Percentiles rank a stretch among this genome's conserved stretches.
Evolutionary conservation across 2,329 filamentous ascomycete species (phyloP).

Genomic region (Sodiomyces alkalinus): DNA sequence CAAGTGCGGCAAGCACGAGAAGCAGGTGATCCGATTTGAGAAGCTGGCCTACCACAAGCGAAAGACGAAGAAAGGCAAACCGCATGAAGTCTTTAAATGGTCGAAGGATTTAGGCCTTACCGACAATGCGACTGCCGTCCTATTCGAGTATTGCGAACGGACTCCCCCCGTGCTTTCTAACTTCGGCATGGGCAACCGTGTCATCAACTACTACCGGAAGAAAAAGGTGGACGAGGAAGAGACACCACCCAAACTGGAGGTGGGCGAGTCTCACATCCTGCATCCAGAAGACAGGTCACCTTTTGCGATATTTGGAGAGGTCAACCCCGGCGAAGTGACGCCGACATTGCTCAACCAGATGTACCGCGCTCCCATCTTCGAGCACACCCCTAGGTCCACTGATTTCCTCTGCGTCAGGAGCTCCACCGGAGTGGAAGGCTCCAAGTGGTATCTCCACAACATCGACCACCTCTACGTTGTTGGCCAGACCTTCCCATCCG

Average conservation of each 20-base stretch:
- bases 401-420: conserved; percentile 83
- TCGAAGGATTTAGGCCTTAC: conserved; percentile 73
- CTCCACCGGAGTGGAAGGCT: conserved; percentile 63
- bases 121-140: conserved; percentile 75
- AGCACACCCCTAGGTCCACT: conserved; percentile 58
- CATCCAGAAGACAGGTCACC: conserved; percentile 91
- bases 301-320: conserved; percentile 87
- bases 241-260: conserved; percentile 60
- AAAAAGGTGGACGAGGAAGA: conserved; percentile 59
- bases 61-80: conserved; percentile 68
- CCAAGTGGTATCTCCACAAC: conserved; percentile 69
- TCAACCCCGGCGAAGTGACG: conserved; percentile 79
- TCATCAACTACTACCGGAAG: conserved; percentile 94
- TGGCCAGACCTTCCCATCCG: conserved; percentile 81
- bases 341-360: conserved; percentile 89
- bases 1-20: conserved; percentile 51
- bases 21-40: conserved; percentile 55
- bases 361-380: conserved; percentile 89
- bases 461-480: conserved; percentile 86
- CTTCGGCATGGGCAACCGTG: conserved; percentile 90
- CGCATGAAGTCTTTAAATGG: conserved; percentile 62
- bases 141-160: conserved; percentile 94
- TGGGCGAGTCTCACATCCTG: conserved; percentile 79
- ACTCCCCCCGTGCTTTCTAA: conserved; percentile 84
- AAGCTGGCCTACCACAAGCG: conserved; percentile 61